Evolutionary conservation across 176 grass and related monocot species (phyloP).

Genomic region (Poa annua): DNA sequence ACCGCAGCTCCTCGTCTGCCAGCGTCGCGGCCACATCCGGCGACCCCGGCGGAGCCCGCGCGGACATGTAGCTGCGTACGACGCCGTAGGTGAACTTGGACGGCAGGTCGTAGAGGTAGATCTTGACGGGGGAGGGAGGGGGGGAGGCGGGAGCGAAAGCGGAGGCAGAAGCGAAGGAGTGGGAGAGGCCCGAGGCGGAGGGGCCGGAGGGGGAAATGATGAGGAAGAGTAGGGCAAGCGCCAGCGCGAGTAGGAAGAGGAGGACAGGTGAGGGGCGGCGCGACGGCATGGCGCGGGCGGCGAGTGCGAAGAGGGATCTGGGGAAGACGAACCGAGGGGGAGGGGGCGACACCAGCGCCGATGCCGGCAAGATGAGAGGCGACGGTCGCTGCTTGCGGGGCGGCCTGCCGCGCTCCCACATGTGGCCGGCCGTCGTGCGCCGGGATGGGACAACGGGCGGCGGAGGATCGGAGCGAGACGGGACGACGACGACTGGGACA

Average conservation of each 20-base stretch:
- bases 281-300: slow-evolving; percentile 50
- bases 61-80: slow-evolving; percentile 68
- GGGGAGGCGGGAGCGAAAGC: background rate
- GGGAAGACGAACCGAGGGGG: slow-evolving; percentile 30
- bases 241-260: slow-evolving; percentile 42
- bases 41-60: slow-evolving; percentile 40
- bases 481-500: slow-evolving; percentile 8
- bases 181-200: slow-evolving; percentile 37
- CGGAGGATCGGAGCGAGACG: slow-evolving; percentile 11
- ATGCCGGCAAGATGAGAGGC: slow-evolving; percentile 47
- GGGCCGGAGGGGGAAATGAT: slow-evolving; percentile 40
- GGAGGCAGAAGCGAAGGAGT: slow-evolving; percentile 19
- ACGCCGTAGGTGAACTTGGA: slow-evolving; percentile 81
- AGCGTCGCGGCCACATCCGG: slow-evolving; percentile 10
- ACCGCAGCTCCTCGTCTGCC: slow-evolving; percentile 53
- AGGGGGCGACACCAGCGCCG: slow-evolving; percentile 40
- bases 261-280: slow-evolving; percentile 41
- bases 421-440: slow-evolving; percentile 38
- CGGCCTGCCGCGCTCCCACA: slow-evolving; percentile 73
- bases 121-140: slow-evolving; percentile 52
- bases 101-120: slow-evolving; percentile 77
- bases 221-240: slow-evolving; percentile 50
- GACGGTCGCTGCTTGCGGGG: slow-evolving; percentile 55
- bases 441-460: slow-evolving; percentile 17
- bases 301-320: slow-evolving; percentile 53